Percentiles rank a stretch among this genome's conserved stretches.
phyloP scores from a whole-genome alignment of 306 rosid genomes.

The Cicer chorassanicum region DNA sequence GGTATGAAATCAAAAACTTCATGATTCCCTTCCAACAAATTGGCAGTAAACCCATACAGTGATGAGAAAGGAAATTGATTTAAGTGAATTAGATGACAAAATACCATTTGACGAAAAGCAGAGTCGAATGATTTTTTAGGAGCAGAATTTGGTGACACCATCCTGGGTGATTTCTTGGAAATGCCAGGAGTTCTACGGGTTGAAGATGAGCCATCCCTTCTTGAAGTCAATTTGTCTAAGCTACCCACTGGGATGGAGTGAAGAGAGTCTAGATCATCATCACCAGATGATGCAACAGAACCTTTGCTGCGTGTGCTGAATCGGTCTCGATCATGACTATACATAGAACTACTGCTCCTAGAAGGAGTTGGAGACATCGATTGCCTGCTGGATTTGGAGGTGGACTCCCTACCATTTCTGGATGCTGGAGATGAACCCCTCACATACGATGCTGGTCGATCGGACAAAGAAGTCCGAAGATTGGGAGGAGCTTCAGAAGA shows the following conservation, averaged over 20 bases:
- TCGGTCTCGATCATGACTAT: constrained; percentile 78
- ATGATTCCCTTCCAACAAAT: constrained; percentile 16
- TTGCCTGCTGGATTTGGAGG: constrained; percentile 63
- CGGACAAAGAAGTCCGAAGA: constrained; percentile 83
- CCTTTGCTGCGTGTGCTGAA: constrained; percentile 81
- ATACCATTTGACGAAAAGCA: constrained; percentile 78
- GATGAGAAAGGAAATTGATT: not conserved
- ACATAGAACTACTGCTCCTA: constrained; percentile 73
- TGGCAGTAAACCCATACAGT: not conserved
- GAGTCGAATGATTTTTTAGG: constrained; percentile 80
- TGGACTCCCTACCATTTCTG: constrained; percentile 65
- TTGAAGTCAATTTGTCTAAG: constrained; percentile 63
- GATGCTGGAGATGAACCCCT: constrained; percentile 92
- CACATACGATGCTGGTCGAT: constrained; percentile 81
- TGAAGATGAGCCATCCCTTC: constrained; percentile 57
- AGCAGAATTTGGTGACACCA: constrained; percentile 63
- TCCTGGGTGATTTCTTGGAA: constrained; percentile 67
- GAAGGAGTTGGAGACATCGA: constrained; percentile 86
- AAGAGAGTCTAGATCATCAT: constrained; percentile 78
- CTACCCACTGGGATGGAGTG: constrained; percentile 70
- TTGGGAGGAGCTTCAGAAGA: constrained; percentile 86
- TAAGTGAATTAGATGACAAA: constrained; percentile 36
- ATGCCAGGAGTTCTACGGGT: constrained; percentile 58
- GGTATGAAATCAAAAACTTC: constrained; percentile 30
- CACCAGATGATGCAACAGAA: constrained; percentile 80